A percentile compares a stretch with the other conserved stretches of the same genome.
Conservation (phyloP, 306 rosid species). For the Arachis hypogaea region DNA sequence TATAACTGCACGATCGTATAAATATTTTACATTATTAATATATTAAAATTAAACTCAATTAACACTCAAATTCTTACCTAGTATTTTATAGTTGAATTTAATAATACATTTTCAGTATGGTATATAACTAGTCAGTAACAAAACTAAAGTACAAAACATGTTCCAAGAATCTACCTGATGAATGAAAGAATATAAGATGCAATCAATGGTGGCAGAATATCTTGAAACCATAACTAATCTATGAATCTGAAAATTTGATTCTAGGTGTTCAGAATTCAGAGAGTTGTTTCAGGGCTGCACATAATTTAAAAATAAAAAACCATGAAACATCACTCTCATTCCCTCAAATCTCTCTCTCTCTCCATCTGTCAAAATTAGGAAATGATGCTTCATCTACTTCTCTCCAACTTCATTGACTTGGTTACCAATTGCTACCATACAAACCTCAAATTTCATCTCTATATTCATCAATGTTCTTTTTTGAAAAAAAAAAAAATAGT, state of each 20-base stretch:
- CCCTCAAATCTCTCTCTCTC: conserved; percentile 29
- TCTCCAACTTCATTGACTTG: conserved; percentile 48
- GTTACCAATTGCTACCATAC: conserved; percentile 32
- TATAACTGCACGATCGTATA: too few species aligned
- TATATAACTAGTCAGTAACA: background rate
- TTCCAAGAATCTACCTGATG: conserved; percentile 54
- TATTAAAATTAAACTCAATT: background rate
- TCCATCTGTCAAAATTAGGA: conserved; percentile 42
- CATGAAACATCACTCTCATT: conserved; percentile 66
- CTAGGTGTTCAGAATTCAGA: conserved; percentile 59
- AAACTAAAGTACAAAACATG: background rate
- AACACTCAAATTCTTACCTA: conserved; percentile 5
- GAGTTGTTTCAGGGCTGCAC: conserved; percentile 53
- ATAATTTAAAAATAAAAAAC: conserved; percentile 22
- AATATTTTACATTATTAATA: conserved; percentile 7
- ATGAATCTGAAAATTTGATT: conserved; percentile 47
- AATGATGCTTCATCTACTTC: conserved; percentile 40
- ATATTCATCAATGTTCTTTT: conserved; percentile 39
- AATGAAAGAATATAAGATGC: conserved; percentile 39
- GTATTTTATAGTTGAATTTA: conserved; percentile 22
- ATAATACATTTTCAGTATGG: conserved; percentile 20
- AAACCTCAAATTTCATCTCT: conserved; percentile 53
- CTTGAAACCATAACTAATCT: conserved; percentile 56
- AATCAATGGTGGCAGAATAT: conserved; percentile 66
- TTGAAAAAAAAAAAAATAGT: conserved; percentile 22